Percentiles rank a stretch among this genome's conserved stretches.
These are phyloP conservation scores for Moesziomyces parantarcticus DNA, from an alignment of 1,284 basidiomycete species.

Conservation along the genomic window DNA sequence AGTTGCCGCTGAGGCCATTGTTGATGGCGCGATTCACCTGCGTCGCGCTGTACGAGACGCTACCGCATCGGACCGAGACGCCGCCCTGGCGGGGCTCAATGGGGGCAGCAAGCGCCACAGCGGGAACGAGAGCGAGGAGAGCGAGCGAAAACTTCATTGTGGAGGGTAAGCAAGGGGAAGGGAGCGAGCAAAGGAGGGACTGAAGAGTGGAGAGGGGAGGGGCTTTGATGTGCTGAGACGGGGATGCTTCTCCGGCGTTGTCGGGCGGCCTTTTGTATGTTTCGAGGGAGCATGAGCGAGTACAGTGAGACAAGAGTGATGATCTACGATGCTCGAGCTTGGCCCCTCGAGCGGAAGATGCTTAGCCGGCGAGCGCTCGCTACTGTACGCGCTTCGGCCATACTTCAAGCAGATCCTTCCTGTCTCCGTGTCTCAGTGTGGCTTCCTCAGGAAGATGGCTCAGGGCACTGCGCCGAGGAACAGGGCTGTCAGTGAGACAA, in stretches of 20 bases:
- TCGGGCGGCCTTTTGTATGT: neutral
- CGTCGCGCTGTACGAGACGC: conserved; percentile 25
- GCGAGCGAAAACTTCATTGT: conserved; percentile 49
- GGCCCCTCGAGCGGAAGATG: too few species aligned
- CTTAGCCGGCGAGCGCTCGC: too few species aligned
- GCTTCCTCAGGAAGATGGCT: neutral
- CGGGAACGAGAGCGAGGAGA: conserved; percentile 44
- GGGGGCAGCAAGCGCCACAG: conserved; percentile 38
- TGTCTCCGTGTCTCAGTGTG: too few species aligned
- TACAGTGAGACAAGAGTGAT: too few species aligned
- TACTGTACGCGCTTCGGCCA: too few species aligned
- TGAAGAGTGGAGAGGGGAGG: conserved; percentile 4
- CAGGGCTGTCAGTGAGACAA: neutral
- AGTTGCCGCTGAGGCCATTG: conserved; percentile 34
- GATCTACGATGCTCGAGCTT: too few species aligned
- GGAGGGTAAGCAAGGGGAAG: conserved; percentile 3
- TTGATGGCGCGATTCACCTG: conserved; percentile 50
- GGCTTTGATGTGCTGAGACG: conserved; percentile 1
- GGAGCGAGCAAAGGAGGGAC: neutral
- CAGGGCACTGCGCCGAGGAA: too few species aligned
- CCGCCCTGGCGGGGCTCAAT: conserved; percentile 47
- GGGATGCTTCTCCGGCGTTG: neutral
- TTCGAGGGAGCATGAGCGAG: neutral
- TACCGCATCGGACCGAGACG: conserved; percentile 47
- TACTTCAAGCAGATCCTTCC: neutral